phyloP scores from a whole-genome alignment of 2,329 filamentous ascomycete species.

The Balansia obtecta region DNA sequence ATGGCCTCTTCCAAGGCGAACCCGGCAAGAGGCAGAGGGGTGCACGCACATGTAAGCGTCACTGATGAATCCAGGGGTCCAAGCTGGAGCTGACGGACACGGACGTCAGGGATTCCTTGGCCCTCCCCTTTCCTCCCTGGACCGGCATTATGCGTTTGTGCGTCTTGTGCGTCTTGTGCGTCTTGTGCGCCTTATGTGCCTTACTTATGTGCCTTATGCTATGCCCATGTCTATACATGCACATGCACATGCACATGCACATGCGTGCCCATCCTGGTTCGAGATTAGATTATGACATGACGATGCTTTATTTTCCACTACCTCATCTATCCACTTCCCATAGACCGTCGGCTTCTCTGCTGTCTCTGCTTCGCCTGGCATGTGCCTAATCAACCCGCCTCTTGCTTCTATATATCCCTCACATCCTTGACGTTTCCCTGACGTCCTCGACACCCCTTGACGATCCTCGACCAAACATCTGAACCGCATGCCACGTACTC shows the following conservation, averaged over 20 bases:
- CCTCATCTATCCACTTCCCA: background rate
- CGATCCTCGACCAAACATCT: background rate
- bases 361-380: background rate
- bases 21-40: too few relatives aligned
- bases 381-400: background rate
- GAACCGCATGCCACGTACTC: too few relatives aligned
- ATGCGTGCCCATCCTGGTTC: background rate
- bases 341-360: background rate
- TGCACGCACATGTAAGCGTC: constrained; percentile 1
- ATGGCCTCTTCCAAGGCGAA: too few relatives aligned
- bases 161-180: too few relatives aligned
- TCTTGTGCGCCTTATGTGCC: background rate
- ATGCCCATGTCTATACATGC: too few relatives aligned
- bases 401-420: background rate
- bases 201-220: too few relatives aligned
- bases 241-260: too few relatives aligned
- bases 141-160: too few relatives aligned
- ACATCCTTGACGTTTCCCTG: background rate
- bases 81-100: too few relatives aligned
- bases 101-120: background rate
- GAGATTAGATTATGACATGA: background rate
- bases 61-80: constrained; percentile 4
- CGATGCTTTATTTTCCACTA: background rate
- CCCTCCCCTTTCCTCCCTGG: background rate
- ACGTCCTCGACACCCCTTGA: too few relatives aligned